Evolutionary conservation across 108 stramenopile genomes (phyloP).

Genomic region (Epipyxis sp.): DNA sequence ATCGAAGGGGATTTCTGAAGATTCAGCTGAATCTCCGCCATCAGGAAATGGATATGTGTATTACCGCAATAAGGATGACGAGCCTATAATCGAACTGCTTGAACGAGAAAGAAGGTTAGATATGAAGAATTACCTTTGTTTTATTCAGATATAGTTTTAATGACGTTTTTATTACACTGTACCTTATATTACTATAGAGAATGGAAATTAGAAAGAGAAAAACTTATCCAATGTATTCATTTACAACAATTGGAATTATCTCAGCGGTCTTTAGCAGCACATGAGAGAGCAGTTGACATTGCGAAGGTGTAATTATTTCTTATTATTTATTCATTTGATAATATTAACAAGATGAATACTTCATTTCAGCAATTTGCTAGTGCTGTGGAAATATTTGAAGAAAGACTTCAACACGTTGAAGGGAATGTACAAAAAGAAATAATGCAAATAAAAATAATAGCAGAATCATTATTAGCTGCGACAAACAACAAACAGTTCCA

Average conservation of each 20-base stretch:
- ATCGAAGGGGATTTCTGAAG: too few relatives aligned
- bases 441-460: background rate
- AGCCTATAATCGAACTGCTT: slow-evolving; percentile 22
- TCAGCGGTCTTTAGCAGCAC: slow-evolving; percentile 15
- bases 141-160: background rate
- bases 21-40: background rate
- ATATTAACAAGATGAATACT: background rate
- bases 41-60: slow-evolving; percentile 3
- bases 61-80: background rate
- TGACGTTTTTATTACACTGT: background rate
- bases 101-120: slow-evolving; percentile 21
- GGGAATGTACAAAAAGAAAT: slow-evolving; percentile 13
- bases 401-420: slow-evolving; percentile 3
- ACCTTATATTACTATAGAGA: background rate
- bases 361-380: slow-evolving; percentile 17
- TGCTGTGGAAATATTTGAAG: slow-evolving; percentile 18
- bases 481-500: too few relatives aligned
- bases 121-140: background rate
- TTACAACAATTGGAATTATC: slow-evolving; percentile 28
- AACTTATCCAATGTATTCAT: slow-evolving; percentile 32
- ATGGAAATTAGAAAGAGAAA: slow-evolving; percentile 25
- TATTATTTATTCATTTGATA: background rate
- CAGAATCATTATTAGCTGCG: slow-evolving; percentile 18
- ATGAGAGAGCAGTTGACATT: slow-evolving; percentile 30
- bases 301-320: slow-evolving; percentile 10